Base-by-base conservation (phyloP, 1,139 yeast genomes). In the Lodderomyces theae region DNA sequence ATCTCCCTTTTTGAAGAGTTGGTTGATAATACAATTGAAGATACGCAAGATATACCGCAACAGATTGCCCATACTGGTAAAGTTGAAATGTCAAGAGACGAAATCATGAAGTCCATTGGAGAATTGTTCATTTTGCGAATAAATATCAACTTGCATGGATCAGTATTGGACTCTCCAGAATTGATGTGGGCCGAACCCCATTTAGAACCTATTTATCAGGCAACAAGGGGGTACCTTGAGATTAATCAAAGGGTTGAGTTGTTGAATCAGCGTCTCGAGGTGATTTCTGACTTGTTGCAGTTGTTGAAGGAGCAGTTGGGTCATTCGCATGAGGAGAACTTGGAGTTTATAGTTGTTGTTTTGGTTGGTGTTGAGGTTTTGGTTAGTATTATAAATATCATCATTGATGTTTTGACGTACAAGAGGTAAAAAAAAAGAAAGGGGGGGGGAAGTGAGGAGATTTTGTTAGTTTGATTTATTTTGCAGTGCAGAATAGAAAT, bases 101-200 rank as follows among this genome's bases (percentile, higher is more conserved):
- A 89, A 52, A 90, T 90, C 42, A 90, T 92, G 97, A 90, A 89
- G 64, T 84, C 94, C 42, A 92, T 92, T 45, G 98, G 98, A 13
- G 97, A 92, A 60, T 73, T 92, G 48, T 92, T 92, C 61, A 92
- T 92, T 44, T 69, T 92, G 50, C 71, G 98, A 45, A 92, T 92
- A 44, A 88, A 86, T 60, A 87, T 89, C 50, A 92, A 92, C 57
- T 69, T 92, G 47, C 97, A 92, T 64, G 97, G 97, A 1, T 88
- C 97, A 2, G 94, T 92, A 17, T 68, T 92, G 48, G 98, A 92
- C 59, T 86, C 96, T 1, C 98, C 98, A 0, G 97, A 92, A 60
- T 77, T 92, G 44, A 89, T 92, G 96, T 92, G 98, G 98, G 82
- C 96, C 0, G 97, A 92, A 57, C 98, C 98, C 1, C 96, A 90